phyloP scores from a whole-genome alignment of 2,329 filamentous ascomycete genomes.

The Fusarium nanum region DNA sequence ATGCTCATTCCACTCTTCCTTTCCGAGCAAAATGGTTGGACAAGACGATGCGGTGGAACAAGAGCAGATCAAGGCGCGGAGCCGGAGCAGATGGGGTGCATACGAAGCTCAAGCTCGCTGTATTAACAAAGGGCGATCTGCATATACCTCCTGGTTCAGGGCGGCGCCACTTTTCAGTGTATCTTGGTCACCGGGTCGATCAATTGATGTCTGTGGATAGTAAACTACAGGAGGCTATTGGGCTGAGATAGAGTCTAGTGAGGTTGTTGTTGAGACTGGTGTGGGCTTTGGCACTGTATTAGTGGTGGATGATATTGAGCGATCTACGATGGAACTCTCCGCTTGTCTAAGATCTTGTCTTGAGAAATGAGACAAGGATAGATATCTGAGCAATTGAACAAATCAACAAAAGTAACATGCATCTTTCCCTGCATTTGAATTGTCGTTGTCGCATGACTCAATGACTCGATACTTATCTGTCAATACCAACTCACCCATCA shows the following conservation, averaged over 20 bases:
- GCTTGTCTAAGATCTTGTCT: slow-evolving; percentile 19
- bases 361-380: slow-evolving; percentile 2
- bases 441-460: not conserved
- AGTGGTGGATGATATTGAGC: not conserved
- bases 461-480: not conserved
- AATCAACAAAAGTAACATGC: not conserved
- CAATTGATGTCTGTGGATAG: not conserved
- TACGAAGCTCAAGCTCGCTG: not conserved
- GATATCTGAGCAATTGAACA: not conserved
- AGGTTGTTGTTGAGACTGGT: not conserved
- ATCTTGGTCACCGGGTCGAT: slow-evolving; percentile 1
- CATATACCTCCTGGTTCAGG: not conserved
- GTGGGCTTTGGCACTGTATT: not conserved
- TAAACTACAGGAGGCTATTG: not conserved
- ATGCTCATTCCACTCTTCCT: slow-evolving; percentile 1
- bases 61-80: slow-evolving; percentile 37
- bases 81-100: slow-evolving; percentile 1
- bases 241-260: not conserved
- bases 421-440: not conserved
- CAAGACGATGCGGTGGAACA: slow-evolving; percentile 30
- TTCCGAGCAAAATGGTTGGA: slow-evolving; percentile 24
- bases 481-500: not conserved
- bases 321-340: slow-evolving; percentile 1
- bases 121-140: slow-evolving; percentile 7
- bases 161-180: slow-evolving; percentile 2